Percentiles rank a stretch among this genome's conserved stretches.
These are phyloP conservation scores for Elongisporangium anandrum DNA, from an alignment of 352 stramenopile genomes.

Conservation along the genomic window DNA sequence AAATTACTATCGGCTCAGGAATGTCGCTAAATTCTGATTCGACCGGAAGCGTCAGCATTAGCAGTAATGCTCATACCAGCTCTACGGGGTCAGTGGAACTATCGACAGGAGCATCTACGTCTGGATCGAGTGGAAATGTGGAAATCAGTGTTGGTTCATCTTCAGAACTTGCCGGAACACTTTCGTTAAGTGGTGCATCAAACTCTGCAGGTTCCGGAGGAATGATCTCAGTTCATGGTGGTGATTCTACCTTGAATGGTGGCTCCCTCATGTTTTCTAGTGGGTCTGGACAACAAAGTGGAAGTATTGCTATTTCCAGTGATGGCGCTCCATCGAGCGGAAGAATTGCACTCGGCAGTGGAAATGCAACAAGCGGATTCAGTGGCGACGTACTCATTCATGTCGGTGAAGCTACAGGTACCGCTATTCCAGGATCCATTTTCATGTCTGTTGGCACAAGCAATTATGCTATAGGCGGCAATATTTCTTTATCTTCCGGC, in stretches of 20 bases:
- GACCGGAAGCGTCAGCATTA: conserved; percentile 20
- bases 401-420: not conserved
- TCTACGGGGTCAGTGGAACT: conserved; percentile 20
- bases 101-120: conserved; percentile 19
- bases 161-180: conserved; percentile 18
- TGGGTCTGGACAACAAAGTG: conserved; percentile 1
- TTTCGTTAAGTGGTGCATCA: conserved; percentile 4
- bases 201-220: not conserved
- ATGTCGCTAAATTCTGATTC: conserved; percentile 8
- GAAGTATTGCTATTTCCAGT: not conserved
- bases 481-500: conserved; percentile 3
- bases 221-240: conserved; percentile 7
- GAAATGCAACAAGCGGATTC: conserved; percentile 2
- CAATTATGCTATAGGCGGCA: not conserved
- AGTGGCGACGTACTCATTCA: conserved; percentile 9
- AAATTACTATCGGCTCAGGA: conserved; percentile 18
- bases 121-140: conserved; percentile 17
- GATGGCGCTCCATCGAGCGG: conserved; percentile 1
- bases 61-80: conserved; percentile 12
- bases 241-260: conserved; percentile 15
- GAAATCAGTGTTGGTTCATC: conserved; percentile 18
- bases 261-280: conserved; percentile 5
- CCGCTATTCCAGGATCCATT: not conserved
- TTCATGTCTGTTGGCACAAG: not conserved
- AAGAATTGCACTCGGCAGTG: conserved; percentile 2